phyloP scores from a whole-genome alignment of 441 rosid species.

The Erodium moschatum region DNA sequence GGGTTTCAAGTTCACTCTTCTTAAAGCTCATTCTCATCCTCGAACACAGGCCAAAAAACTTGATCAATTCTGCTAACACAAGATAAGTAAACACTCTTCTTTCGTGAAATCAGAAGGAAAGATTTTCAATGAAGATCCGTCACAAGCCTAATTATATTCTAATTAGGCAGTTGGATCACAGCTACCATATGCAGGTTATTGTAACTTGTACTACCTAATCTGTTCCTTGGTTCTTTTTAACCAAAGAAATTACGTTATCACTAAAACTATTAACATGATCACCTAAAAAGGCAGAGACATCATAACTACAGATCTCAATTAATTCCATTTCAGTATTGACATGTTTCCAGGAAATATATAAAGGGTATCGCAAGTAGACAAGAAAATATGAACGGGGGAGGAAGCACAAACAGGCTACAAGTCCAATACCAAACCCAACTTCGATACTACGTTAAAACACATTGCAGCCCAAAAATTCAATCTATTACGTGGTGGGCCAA shows the following conservation, averaged over 20 bases:
- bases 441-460: too few relatives aligned
- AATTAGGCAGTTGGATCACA: too few relatives aligned
- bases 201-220: background rate
- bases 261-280: background rate
- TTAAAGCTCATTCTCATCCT: background rate
- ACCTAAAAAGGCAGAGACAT: conserved; percentile 4
- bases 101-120: background rate
- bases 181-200: too few relatives aligned
- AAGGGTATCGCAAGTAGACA: background rate
- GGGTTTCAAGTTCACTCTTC: too few relatives aligned
- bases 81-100: background rate
- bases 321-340: background rate
- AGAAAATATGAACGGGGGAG: too few relatives aligned
- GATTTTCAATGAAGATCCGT: background rate
- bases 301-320: background rate
- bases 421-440: too few relatives aligned
- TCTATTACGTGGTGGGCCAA: too few relatives aligned
- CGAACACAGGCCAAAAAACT: background rate
- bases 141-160: background rate
- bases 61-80: background rate
- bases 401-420: too few relatives aligned
- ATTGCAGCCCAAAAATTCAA: too few relatives aligned
- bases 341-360: conserved; percentile 1
- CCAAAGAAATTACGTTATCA: background rate
- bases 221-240: background rate